phyloP scores from a whole-genome alignment of 805 yeast species.

The Teunomyces barrocoloradensis region DNA sequence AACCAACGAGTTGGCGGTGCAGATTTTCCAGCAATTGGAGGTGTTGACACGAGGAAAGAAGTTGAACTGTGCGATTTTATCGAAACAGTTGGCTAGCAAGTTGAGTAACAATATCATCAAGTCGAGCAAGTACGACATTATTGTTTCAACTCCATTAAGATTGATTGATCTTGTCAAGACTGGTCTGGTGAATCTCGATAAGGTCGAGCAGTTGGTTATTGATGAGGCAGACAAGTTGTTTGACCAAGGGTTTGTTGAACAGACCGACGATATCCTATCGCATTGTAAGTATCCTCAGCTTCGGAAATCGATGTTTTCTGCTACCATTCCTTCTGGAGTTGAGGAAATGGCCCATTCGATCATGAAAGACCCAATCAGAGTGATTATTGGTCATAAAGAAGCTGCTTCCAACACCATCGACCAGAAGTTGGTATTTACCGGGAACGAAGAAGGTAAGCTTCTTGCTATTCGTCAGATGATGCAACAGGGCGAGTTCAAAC shows the following conservation, averaged over 20 bases:
- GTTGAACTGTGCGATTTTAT: slow-evolving; percentile 61
- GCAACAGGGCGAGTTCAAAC: slow-evolving; percentile 78
- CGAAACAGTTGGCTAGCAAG: slow-evolving; percentile 70
- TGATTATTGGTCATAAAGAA: slow-evolving; percentile 90
- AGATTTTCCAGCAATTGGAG: slow-evolving; percentile 69
- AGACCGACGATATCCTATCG: slow-evolving; percentile 80
- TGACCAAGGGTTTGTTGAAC: slow-evolving; percentile 82
- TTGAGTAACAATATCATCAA: slow-evolving; percentile 58
- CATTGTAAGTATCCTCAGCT: slow-evolving; percentile 51
- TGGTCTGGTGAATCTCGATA: slow-evolving; percentile 56
- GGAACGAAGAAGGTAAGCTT: slow-evolving; percentile 93
- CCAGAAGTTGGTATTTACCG: slow-evolving; percentile 81
- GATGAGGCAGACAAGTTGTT: slow-evolving; percentile 97
- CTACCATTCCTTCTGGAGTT: slow-evolving; percentile 91
- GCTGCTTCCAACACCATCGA: slow-evolving; percentile 84
- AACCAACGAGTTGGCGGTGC: slow-evolving; percentile 89
- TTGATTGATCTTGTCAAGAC: slow-evolving; percentile 73
- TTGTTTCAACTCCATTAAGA: slow-evolving; percentile 87
- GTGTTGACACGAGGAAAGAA: slow-evolving; percentile 56
- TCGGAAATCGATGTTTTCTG: slow-evolving; percentile 83
- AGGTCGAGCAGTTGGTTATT: slow-evolving; percentile 73
- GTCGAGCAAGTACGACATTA: slow-evolving; percentile 67
- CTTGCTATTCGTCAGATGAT: slow-evolving; percentile 88
- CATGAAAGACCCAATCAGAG: slow-evolving; percentile 81
- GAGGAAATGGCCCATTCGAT: slow-evolving; percentile 84